Percentiles rank a stretch among this genome's conserved stretches.
phyloP scores from a whole-genome alignment of 352 stramenopile species.

The Globisporangium takayamanum region DNA sequence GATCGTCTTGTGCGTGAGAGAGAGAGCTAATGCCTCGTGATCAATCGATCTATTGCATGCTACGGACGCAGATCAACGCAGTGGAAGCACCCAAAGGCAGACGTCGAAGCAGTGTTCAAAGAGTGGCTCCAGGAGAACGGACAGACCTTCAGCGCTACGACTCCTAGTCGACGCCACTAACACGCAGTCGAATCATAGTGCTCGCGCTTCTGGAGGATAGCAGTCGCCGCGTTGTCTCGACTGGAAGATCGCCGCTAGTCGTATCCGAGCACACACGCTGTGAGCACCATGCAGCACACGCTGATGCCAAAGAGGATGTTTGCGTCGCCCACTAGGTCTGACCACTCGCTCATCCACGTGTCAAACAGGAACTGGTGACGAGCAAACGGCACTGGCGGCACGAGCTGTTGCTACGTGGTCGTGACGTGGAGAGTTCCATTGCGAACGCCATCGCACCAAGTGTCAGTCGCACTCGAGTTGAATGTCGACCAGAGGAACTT shows the following conservation, averaged over 20 bases:
- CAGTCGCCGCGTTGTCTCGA: no score
- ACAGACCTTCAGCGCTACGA: slow-evolving; percentile 26
- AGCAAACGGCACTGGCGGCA: background rate
- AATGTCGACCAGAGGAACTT: no score
- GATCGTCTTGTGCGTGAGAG: background rate
- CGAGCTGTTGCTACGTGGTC: background rate
- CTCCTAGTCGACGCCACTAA: slow-evolving; percentile 6
- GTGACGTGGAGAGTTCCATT: background rate
- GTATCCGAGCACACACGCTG: background rate
- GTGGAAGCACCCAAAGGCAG: slow-evolving; percentile 73
- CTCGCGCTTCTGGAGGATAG: no score
- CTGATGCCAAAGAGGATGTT: background rate
- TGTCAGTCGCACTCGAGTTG: background rate
- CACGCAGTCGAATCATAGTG: background rate
- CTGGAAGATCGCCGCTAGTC: no score
- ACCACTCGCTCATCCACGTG: background rate
- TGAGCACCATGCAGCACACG: background rate
- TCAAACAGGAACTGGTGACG: background rate
- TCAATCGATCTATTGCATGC: background rate
- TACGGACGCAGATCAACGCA: slow-evolving; percentile 54
- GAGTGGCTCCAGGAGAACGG: slow-evolving; percentile 72
- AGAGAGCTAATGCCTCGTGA: background rate
- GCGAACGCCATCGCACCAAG: background rate
- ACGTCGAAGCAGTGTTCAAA: slow-evolving; percentile 71
- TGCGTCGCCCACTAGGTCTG: background rate